Conservation (phyloP, 352 stramenopile genomes). For the Globisporangium recalcitrans region DNA sequence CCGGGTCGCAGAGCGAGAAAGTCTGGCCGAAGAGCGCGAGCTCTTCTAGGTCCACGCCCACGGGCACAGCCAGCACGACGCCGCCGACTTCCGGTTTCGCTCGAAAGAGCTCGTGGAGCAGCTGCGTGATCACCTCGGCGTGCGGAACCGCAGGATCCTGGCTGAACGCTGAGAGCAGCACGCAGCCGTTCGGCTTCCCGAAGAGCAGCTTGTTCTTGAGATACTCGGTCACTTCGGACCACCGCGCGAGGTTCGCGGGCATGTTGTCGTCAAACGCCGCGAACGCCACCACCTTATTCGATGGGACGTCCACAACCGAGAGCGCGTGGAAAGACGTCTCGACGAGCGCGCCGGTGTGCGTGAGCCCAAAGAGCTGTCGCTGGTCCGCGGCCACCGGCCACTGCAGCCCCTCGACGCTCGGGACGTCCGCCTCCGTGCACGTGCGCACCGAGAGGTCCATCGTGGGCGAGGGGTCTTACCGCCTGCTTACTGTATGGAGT, state of each 20-base stretch:
- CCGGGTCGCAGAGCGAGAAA: constrained; percentile 48
- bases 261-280: constrained; percentile 60
- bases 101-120: constrained; percentile 43
- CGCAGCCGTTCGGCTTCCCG: constrained; percentile 38
- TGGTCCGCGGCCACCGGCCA: constrained; percentile 34
- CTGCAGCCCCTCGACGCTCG: constrained; percentile 34
- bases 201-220: constrained; percentile 55
- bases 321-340: constrained; percentile 54
- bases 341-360: constrained; percentile 52
- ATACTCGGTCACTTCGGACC: constrained; percentile 62
- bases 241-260: constrained; percentile 33
- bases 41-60: constrained; percentile 48
- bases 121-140: constrained; percentile 22
- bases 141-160: constrained; percentile 26
- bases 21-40: constrained; percentile 54
- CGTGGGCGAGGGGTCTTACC: neutral
- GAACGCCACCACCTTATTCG: constrained; percentile 33
- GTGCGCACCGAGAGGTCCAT: constrained; percentile 39
- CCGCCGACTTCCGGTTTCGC: constrained; percentile 33
- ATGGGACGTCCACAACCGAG: constrained; percentile 25
- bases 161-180: constrained; percentile 48
- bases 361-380: constrained; percentile 55
- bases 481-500: neutral
- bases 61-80: constrained; percentile 43
- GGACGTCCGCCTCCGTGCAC: constrained; percentile 37